Evolutionary conservation across 768 basidiomycete species (phyloP).

Genomic region (Mrakia blollopis): DNA sequence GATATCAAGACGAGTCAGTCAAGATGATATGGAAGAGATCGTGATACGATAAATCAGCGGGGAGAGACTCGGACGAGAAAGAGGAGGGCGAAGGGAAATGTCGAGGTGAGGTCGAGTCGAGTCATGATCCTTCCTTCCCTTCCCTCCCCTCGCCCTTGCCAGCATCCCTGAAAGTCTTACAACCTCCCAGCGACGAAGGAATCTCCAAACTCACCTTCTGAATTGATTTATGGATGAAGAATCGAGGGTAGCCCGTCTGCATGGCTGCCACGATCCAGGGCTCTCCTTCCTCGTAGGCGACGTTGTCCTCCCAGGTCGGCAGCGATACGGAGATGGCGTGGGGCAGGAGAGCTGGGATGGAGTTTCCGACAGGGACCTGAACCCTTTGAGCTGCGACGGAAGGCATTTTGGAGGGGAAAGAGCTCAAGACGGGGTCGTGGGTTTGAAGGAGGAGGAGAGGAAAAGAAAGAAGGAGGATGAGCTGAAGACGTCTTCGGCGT

Average conservation of each 20-base stretch:
- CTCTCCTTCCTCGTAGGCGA: constrained; percentile 86
- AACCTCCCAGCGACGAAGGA: neutral
- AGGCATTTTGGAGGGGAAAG: constrained; percentile 11
- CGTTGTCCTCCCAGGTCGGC: constrained; percentile 84
- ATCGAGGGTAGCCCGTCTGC: constrained; percentile 88
- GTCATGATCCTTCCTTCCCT: neutral
- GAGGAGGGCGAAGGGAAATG: neutral
- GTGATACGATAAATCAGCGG: neutral
- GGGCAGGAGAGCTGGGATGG: constrained; percentile 47
- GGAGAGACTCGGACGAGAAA: neutral
- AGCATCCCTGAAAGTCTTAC: neutral
- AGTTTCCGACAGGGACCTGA: constrained; percentile 29
- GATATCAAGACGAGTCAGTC: neutral
- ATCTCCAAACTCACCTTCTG: constrained; percentile 59
- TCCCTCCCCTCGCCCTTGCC: neutral
- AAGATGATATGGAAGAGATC: neutral
- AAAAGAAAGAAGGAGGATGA: neutral
- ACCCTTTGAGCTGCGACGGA: constrained; percentile 25
- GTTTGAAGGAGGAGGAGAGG: neutral
- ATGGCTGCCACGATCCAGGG: constrained; percentile 70
- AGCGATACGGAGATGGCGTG: constrained; percentile 95
- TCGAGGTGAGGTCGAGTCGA: neutral
- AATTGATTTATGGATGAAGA: constrained; percentile 84
- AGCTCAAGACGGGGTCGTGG: neutral
- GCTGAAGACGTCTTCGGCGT: neutral